Base-by-base conservation (phyloP, 345 rosid genomes). In the Ceriops zippeliana region DNA sequence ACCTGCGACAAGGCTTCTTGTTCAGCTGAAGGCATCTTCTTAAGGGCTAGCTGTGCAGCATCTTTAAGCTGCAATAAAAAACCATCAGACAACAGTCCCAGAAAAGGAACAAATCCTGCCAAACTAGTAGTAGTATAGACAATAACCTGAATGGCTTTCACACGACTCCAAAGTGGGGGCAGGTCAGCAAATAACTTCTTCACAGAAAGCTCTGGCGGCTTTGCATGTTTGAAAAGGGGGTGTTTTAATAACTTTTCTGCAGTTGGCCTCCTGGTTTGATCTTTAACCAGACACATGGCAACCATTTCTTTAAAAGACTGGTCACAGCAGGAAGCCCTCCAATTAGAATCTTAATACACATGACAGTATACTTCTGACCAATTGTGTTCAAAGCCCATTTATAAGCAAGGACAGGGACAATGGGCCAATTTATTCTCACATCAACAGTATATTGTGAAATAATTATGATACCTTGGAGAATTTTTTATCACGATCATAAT, bases 231-330 rank as follows among this genome's bases (percentile, higher is more conserved):
- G 84, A 96, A 96, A 82, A 91, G 90, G 0, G 97, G 81, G 75
- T 90, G 99, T 58, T 90, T 96, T 70, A 96, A 75, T 77, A 96
- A 70, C 73, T 92, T 96, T 72, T 96, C 99, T 42, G 97, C 98
- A 28, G 99, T 87, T 68, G 99, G 99, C 82, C 99, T 85, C 86
- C 87, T 90, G 42, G 96, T 77, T 83, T 89, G 99, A 84, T 96
- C 99, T 90, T 96, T 96, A 84, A 90, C 98, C 77, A 96, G 84
- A 85, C 99, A 92, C 98, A 96, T 92, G 59, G 99, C 98, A 73
- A 96, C 96, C 99, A 96, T 92, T 85, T 96, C 98, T 96, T 96
- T 96, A 83, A 96, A 96, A 80, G 96, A 87, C 98, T 96, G 97
- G 79, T 84, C 75, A 95, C 97, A 86, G 82, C 95, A 86, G 96